Conservation (phyloP, 2,329 filamentous ascomycete genomes). For the Rhynchosporium agropyri region DNA sequence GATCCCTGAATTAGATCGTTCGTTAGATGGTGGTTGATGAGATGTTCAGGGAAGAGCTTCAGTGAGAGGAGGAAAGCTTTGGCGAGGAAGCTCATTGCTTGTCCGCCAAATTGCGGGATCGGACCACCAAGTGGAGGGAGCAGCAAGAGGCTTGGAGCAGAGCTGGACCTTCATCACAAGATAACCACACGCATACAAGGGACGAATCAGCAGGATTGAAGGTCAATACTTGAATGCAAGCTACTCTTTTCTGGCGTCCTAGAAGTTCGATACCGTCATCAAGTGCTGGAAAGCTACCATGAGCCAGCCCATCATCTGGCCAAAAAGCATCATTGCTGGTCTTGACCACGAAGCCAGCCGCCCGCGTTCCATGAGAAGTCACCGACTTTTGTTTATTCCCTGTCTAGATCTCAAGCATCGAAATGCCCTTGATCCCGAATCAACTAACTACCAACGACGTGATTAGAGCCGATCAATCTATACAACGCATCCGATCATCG, state of each 20-base stretch:
- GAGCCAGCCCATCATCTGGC: background rate
- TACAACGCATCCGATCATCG: too few species aligned
- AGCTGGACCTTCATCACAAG: background rate
- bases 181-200: background rate
- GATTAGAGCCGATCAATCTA: too few species aligned
- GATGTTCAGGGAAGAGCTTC: background rate
- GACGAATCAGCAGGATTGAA: background rate
- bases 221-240: too few species aligned
- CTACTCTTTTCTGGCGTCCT: background rate
- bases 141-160: conserved; percentile 6
- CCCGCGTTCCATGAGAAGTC: background rate
- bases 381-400: background rate
- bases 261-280: background rate
- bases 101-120: background rate
- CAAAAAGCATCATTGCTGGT: background rate
- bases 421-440: too few species aligned
- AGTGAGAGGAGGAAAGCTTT: background rate
- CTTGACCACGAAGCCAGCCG: too few species aligned
- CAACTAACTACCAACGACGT: too few species aligned
- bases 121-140: conserved; percentile 2
- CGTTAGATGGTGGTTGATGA: background rate
- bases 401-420: background rate
- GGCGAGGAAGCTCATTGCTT: conserved; percentile 10
- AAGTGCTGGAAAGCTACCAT: background rate
- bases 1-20: background rate